Evolutionary conservation across 140 eudicot species (phyloP).

Genomic region (Cichorium intybus): DNA sequence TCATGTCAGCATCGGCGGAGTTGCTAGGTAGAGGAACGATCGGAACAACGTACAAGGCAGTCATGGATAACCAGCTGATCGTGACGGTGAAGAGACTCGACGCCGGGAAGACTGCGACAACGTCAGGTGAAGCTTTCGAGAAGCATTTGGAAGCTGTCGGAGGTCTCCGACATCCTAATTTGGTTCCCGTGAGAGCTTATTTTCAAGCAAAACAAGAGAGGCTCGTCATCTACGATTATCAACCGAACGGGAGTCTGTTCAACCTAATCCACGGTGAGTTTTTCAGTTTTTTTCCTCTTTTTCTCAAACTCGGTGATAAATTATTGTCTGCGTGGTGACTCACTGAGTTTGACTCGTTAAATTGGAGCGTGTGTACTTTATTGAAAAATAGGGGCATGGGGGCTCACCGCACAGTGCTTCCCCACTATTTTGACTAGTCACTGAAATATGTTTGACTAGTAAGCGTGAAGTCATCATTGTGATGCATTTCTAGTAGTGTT

Average conservation of each 20-base stretch:
- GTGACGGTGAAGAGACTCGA: slow-evolving; percentile 82
- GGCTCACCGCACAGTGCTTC: background rate
- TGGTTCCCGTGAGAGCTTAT: slow-evolving; percentile 78
- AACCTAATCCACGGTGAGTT: slow-evolving; percentile 75
- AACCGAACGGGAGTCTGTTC: slow-evolving; percentile 76
- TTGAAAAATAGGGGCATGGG: slow-evolving; percentile 22
- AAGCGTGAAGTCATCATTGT: slow-evolving; percentile 35
- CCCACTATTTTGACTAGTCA: slow-evolving; percentile 24
- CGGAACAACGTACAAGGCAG: slow-evolving; percentile 81
- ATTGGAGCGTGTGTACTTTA: slow-evolving; percentile 23
- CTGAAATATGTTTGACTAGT: slow-evolving; percentile 16
- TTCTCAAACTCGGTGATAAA: slow-evolving; percentile 5
- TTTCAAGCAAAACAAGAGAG: slow-evolving; percentile 76
- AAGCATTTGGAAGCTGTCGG: slow-evolving; percentile 74
- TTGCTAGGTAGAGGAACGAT: slow-evolving; percentile 79
- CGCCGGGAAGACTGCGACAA: slow-evolving; percentile 60
- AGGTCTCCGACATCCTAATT: slow-evolving; percentile 70
- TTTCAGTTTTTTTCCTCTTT: background rate
- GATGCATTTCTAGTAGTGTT: slow-evolving; percentile 17
- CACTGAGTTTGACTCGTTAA: slow-evolving; percentile 23
- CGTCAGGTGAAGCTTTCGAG: slow-evolving; percentile 65
- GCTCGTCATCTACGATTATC: slow-evolving; percentile 68
- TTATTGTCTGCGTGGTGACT: slow-evolving; percentile 18
- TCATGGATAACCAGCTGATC: slow-evolving; percentile 54
- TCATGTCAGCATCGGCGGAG: slow-evolving; percentile 91